Conservation (phyloP, 768 basidiomycete species). For the Hygrocybe coccinea region DNA sequence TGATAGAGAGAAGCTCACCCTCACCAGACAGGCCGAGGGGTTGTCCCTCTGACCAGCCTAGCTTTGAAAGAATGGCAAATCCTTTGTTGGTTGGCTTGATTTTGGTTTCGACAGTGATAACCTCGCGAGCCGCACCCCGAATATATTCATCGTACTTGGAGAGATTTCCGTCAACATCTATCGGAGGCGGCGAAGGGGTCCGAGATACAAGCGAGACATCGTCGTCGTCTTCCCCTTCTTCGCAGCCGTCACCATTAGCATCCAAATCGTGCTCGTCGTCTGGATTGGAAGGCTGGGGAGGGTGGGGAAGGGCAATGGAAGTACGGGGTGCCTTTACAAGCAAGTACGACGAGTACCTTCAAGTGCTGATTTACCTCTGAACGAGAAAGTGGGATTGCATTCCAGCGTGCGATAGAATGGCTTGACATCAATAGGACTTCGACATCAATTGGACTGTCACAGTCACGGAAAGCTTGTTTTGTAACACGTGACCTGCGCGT, state of each 20-base stretch:
- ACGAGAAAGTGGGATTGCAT: conserved; percentile 53
- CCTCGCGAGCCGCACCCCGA: conserved; percentile 48
- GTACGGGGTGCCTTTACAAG: conserved; percentile 44
- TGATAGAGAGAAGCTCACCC: conserved; percentile 39
- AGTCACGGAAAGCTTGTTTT: neutral
- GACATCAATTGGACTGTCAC: too few species aligned
- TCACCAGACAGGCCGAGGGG: conserved; percentile 72
- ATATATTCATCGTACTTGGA: conserved; percentile 66
- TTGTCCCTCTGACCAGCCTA: conserved; percentile 80
- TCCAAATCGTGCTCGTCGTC: conserved; percentile 48
- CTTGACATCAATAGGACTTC: conserved; percentile 53
- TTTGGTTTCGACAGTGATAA: conserved; percentile 76
- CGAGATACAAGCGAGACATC: conserved; percentile 70
- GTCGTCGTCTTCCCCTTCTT: conserved; percentile 56
- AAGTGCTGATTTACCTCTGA: conserved; percentile 16
- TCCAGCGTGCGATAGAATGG: conserved; percentile 65
- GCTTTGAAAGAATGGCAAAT: conserved; percentile 71
- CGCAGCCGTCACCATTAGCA: conserved; percentile 40
- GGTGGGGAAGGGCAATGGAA: conserved; percentile 46
- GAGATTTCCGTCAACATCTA: conserved; percentile 40
- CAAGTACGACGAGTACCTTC: conserved; percentile 68
- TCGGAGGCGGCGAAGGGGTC: conserved; percentile 61
- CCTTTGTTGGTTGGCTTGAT: conserved; percentile 78
- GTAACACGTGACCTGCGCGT: conserved; percentile 10
- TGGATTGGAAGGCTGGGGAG: conserved; percentile 59